A percentile compares a stretch with the other conserved stretches of the same genome.
Evolutionary conservation across 768 basidiomycete genomes (phyloP).

Genomic region (Sarcomyxa edulis): DNA sequence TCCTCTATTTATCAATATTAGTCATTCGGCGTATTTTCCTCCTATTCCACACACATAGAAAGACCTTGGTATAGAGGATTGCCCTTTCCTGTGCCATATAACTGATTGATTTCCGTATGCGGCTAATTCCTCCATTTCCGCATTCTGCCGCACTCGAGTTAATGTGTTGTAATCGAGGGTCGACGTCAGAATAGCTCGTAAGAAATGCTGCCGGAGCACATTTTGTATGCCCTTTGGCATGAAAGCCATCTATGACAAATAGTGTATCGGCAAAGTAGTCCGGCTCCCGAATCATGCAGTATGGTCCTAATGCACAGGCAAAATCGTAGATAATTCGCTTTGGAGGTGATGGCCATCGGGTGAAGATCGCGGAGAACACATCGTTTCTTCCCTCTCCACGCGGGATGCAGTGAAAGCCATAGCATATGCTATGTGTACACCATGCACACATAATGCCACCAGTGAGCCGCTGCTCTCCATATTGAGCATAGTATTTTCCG

Average conservation of each 20-base stretch:
- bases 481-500: constrained; percentile 22
- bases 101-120: constrained; percentile 23
- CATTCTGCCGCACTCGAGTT: constrained; percentile 29
- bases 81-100: constrained; percentile 23
- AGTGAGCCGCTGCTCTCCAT: constrained; percentile 18
- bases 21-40: too few relatives aligned
- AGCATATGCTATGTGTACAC: constrained; percentile 26
- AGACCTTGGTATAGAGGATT: constrained; percentile 20
- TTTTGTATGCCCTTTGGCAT: constrained; percentile 22
- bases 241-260: constrained; percentile 24
- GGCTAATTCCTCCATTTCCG: constrained; percentile 19
- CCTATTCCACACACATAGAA: constrained; percentile 17
- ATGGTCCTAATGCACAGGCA: constrained; percentile 24
- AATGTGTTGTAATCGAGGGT: constrained; percentile 17
- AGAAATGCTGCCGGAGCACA: constrained; percentile 21
- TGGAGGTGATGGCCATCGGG: constrained; percentile 22
- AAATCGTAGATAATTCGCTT: constrained; percentile 22
- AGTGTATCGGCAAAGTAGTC: constrained; percentile 22
- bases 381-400: constrained; percentile 30
- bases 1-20: too few relatives aligned
- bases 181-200: constrained; percentile 16
- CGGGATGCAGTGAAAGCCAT: constrained; percentile 31
- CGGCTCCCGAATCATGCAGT: constrained; percentile 22
- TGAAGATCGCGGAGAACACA: constrained; percentile 32
- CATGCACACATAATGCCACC: constrained; percentile 26